These are phyloP conservation scores for Cavenderia fasciculata DNA, from an alignment of 78 protist genomes.

Conservation along the genomic window DNA sequence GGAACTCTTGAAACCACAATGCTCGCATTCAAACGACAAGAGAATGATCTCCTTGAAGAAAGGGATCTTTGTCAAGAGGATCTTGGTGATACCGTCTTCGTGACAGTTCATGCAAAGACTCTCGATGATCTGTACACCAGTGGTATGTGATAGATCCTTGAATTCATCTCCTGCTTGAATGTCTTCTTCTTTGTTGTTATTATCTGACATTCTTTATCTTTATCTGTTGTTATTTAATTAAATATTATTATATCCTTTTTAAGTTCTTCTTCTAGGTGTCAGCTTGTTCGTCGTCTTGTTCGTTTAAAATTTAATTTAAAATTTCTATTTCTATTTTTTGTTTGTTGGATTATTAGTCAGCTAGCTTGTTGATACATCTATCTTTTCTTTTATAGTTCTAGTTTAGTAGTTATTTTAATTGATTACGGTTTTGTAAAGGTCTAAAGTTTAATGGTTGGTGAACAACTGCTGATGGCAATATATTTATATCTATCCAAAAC, in stretches of 20 bases:
- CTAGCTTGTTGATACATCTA: too few species aligned
- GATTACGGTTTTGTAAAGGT: too few species aligned
- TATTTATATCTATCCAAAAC: too few species aligned
- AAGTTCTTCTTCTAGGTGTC: too few species aligned
- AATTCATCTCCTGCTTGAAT: slow-evolving; percentile 5
- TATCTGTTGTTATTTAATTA: not conserved
- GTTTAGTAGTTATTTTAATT: too few species aligned
- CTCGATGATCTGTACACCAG: slow-evolving; percentile 52
- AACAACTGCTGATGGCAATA: too few species aligned
- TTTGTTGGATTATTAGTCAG: too few species aligned
- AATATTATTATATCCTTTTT: not conserved
- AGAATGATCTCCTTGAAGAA: slow-evolving; percentile 93
- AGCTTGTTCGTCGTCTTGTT: too few species aligned
- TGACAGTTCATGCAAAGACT: slow-evolving; percentile 82
- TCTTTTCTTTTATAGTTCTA: too few species aligned
- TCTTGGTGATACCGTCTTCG: slow-evolving; percentile 87
- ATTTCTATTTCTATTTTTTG: too few species aligned
- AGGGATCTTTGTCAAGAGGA: slow-evolving; percentile 90
- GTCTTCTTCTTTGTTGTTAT: not conserved
- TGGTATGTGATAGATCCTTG: slow-evolving; percentile 28
- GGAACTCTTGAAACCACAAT: slow-evolving; percentile 84
- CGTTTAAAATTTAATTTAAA: too few species aligned
- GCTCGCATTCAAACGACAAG: slow-evolving; percentile 91
- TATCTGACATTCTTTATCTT: not conserved
- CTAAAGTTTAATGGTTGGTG: too few species aligned